Evolutionary conservation across 2,329 filamentous ascomycete genomes (phyloP).

Genomic region (Endoconidiophora polonica): DNA sequence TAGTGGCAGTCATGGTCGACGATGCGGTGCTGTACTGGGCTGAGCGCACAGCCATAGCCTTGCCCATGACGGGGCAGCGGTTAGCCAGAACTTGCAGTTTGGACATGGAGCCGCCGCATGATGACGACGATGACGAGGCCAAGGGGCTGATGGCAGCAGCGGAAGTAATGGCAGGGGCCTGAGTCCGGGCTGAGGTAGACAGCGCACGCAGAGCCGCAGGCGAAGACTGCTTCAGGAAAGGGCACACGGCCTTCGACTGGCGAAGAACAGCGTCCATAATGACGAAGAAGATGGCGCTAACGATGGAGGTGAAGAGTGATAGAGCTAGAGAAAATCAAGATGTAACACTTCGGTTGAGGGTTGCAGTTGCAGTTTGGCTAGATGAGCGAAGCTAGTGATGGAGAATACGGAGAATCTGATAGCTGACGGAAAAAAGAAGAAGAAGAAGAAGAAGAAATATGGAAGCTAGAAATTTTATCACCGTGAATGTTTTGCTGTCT

Average conservation of each 20-base stretch:
- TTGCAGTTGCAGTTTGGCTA: not conserved
- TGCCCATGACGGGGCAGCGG: slow-evolving; percentile 97
- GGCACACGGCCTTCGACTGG: slow-evolving; percentile 93
- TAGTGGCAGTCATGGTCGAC: slow-evolving; percentile 24
- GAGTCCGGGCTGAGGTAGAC: slow-evolving; percentile 53
- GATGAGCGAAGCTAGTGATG: not conserved
- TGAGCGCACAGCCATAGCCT: slow-evolving; percentile 79
- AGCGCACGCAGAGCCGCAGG: slow-evolving; percentile 81
- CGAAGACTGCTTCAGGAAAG: slow-evolving; percentile 88
- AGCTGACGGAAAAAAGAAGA: not conserved
- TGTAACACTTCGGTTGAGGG: not conserved
- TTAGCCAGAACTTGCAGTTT: slow-evolving; percentile 88
- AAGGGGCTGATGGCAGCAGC: slow-evolving; percentile 24
- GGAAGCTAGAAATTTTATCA: too few relatives aligned
- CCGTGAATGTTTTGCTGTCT: too few relatives aligned
- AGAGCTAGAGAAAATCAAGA: not conserved
- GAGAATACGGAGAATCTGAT: not conserved
- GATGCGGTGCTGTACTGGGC: slow-evolving; percentile 32
- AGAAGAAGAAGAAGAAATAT: not conserved
- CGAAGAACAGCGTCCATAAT: slow-evolving; percentile 85
- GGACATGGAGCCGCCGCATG: slow-evolving; percentile 84
- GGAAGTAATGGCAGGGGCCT: slow-evolving; percentile 17
- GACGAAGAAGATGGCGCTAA: slow-evolving; percentile 1
- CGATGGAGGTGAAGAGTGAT: not conserved
- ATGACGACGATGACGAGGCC: slow-evolving; percentile 30